Conservation (phyloP, 495 filamentous ascomycete genomes). For the Penicillium coprophilum region DNA sequence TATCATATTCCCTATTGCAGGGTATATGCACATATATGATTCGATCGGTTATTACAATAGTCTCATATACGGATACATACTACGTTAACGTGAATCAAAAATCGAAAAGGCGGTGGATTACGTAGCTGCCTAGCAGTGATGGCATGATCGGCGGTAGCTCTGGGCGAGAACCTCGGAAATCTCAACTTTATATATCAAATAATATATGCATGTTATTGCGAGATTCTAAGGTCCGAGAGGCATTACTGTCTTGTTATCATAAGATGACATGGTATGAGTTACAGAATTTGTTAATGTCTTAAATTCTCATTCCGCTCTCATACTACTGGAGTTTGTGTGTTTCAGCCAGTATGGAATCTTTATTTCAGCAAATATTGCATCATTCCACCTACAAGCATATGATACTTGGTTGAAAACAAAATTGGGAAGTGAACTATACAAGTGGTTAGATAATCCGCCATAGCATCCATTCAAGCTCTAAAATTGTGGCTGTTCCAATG, state of each 20-base stretch:
- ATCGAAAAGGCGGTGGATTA: not conserved
- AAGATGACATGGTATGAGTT: not conserved
- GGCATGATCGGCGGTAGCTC: constrained; percentile 10
- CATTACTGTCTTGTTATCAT: not conserved
- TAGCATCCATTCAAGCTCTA: not conserved
- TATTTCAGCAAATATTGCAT: too few relatives aligned
- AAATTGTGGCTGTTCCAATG: not conserved
- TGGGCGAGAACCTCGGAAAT: not conserved
- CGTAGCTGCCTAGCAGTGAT: constrained; percentile 7
- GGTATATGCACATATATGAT: not conserved
- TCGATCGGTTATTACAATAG: not conserved
- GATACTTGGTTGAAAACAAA: not conserved
- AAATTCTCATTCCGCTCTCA: not conserved
- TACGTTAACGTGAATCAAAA: too few relatives aligned
- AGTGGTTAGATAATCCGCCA: not conserved
- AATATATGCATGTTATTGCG: not conserved
- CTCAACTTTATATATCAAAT: not conserved
- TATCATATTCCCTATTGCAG: not conserved
- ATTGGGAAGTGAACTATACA: not conserved
- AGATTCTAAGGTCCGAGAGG: not conserved
- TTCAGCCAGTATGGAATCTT: too few relatives aligned
- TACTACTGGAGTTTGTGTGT: too few relatives aligned
- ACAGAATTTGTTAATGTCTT: not conserved
- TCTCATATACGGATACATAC: too few relatives aligned
- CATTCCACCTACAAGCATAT: not conserved